phyloP scores from a whole-genome alignment of 2,329 filamentous ascomycete species.

The Nannizzia gypsea region DNA sequence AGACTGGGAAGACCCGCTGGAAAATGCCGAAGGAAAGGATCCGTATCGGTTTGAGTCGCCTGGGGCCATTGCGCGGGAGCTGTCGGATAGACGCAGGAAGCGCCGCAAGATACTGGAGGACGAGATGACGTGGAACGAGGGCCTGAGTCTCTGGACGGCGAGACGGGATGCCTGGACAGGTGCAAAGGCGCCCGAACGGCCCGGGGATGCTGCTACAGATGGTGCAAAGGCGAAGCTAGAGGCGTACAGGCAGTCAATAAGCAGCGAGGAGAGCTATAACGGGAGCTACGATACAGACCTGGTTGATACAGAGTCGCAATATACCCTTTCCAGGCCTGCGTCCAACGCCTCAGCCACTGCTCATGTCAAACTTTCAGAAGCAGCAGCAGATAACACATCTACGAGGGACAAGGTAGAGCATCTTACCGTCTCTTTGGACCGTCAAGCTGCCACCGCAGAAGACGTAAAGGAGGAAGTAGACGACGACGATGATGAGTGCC shows the following conservation, averaged over 20 bases:
- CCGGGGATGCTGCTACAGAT: neutral
- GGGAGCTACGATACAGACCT: slow-evolving; percentile 11
- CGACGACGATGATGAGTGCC: slow-evolving; percentile 37
- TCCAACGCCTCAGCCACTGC: neutral
- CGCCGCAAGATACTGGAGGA: slow-evolving; percentile 48
- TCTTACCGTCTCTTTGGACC: neutral
- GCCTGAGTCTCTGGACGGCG: slow-evolving; percentile 65
- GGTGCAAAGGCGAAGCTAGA: neutral
- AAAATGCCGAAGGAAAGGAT: slow-evolving; percentile 11
- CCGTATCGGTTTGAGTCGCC: slow-evolving; percentile 32
- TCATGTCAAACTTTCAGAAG: neutral
- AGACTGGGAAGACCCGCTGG: slow-evolving; percentile 6
- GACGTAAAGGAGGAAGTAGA: too few relatives aligned
- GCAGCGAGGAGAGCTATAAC: slow-evolving; percentile 12
- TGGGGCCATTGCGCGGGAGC: slow-evolving; percentile 29
- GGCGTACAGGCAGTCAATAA: slow-evolving; percentile 7
- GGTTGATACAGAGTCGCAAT: slow-evolving; percentile 3
- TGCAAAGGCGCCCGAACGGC: slow-evolving; percentile 34
- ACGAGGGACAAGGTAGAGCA: neutral
- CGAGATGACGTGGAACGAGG: slow-evolving; percentile 67
- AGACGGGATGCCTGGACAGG: slow-evolving; percentile 77
- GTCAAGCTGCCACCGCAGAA: neutral
- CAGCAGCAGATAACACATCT: neutral
- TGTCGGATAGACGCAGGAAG: slow-evolving; percentile 43
- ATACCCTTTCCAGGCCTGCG: neutral